Evolutionary conservation across 257 asterid genomes (phyloP), one percentile per base, ranked within the genome.

Genomic region (Solanum piurae): DNA sequence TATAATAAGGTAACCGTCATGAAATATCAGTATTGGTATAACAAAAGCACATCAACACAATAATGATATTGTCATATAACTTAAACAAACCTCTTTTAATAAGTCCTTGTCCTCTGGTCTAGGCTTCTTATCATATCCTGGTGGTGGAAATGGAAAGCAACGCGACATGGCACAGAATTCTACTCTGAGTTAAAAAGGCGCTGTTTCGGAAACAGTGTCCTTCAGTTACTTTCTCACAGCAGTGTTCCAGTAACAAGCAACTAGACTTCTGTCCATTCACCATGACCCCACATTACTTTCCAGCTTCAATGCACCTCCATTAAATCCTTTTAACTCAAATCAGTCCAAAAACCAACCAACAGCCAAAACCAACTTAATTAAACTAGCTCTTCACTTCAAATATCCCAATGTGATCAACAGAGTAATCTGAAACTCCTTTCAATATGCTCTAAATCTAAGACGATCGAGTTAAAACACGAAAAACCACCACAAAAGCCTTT

Each of bases 81-180:
- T 92, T 42, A 85, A 87, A 89, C 93, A 86, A 88, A 96, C 98
- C 98, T 96, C 95, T 93, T 92, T 92, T 88, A 93, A 80, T 80
- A 91, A 72, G 91, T 89, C 91, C 84, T 90, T 87, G 89, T 94
- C 97, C 83, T 94, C 95, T 7, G 93, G 92, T 87, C 84, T 89
- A 71, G 88, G 94, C 93, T 95, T 89, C 92, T 92, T 94, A 90
- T 94, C 96, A 92, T 95, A 95, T 93, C 99, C 99, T 58, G 98
- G 95, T 75, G 98, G 99, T 86, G 99, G 99, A 94, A 95, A 96
- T 58, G 98, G 98, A 90, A 95, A 96, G 94, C 99, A 96, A 90
- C 98, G 99, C 91, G 99, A 96, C 99, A 96, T 96, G 91, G 95
- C 94, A 93, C 93, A 85, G 90, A 93, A 91, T 85, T 80, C 88